phyloP scores from a whole-genome alignment of 768 basidiomycete species.

The Trametes elegans region DNA sequence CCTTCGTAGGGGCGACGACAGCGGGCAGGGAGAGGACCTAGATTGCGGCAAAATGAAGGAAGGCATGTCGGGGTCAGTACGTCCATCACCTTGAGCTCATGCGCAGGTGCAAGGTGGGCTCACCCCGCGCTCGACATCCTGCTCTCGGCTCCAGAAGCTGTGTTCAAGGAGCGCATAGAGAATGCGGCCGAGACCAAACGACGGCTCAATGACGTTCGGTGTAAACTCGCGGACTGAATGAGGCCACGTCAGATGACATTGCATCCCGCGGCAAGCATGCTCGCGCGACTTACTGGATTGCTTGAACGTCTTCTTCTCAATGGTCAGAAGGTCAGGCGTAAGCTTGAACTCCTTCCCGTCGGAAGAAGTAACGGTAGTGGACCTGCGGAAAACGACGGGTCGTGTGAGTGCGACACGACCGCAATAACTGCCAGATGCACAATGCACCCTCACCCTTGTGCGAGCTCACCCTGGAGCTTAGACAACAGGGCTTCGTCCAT shows the following conservation, averaged over 20 bases:
- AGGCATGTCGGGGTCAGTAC: conserved; percentile 14
- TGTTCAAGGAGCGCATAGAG: conserved; percentile 93
- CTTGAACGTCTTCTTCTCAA: conserved; percentile 84
- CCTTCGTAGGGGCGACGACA: conserved; percentile 92
- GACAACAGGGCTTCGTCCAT: conserved; percentile 66
- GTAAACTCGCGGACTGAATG: conserved; percentile 85
- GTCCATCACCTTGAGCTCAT: conserved; percentile 19
- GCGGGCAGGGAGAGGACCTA: conserved; percentile 91
- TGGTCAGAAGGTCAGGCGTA: conserved; percentile 69
- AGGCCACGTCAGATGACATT: conserved; percentile 27
- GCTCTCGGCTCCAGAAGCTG: conserved; percentile 91
- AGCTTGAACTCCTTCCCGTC: conserved; percentile 70
- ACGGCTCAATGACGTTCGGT: conserved; percentile 98
- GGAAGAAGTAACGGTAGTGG: conserved; percentile 51
- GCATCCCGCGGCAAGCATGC: conserved; percentile 9
- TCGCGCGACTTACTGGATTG: conserved; percentile 62
- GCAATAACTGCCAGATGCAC: conserved; percentile 1
- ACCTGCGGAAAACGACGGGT: conserved; percentile 34
- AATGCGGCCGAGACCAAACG: conserved; percentile 96
- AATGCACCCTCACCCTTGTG: conserved; percentile 57
- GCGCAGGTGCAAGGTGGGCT: conserved; percentile 31
- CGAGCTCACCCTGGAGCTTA: conserved; percentile 68
- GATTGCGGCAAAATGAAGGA: conserved; percentile 5
- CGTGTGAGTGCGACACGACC: conserved; percentile 20
- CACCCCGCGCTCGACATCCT: conserved; percentile 87